Evolutionary conservation across 176 grass and related monocot genomes (phyloP).

Genomic region (Aegilops umbellulata): DNA sequence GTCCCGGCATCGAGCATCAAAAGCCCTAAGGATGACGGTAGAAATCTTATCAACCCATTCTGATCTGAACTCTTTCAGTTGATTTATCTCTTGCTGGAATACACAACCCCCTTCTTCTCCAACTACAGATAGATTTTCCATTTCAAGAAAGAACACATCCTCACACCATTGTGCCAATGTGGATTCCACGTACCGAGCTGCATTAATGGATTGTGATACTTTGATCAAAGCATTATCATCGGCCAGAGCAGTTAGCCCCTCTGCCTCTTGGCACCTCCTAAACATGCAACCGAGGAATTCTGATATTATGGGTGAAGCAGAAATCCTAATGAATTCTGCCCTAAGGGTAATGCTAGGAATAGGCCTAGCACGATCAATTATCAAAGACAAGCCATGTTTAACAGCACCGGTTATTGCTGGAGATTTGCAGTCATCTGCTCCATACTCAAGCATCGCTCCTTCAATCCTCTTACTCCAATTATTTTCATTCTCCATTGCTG

Average conservation of each 20-base stretch:
- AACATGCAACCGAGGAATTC: conserved; percentile 75
- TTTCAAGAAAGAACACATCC: conserved; percentile 90
- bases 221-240: conserved; percentile 79
- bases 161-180: conserved; percentile 82
- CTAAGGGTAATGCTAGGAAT: conserved; percentile 76
- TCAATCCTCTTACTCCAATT: conserved; percentile 59
- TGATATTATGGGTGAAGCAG: conserved; percentile 56
- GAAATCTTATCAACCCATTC: conserved; percentile 87
- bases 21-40: conserved; percentile 79
- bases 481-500: conserved; percentile 62
- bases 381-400: conserved; percentile 61
- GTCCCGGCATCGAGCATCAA: conserved; percentile 64
- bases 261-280: conserved; percentile 88
- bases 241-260: conserved; percentile 88
- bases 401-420: conserved; percentile 52
- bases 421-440: conserved; percentile 73
- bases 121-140: conserved; percentile 54
- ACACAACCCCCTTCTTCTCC: conserved; percentile 26
- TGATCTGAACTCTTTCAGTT: conserved; percentile 56
- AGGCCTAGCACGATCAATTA: conserved; percentile 65
- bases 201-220: conserved; percentile 79
- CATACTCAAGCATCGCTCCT: conserved; percentile 45
- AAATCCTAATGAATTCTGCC: conserved; percentile 66
- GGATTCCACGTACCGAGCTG: conserved; percentile 54
- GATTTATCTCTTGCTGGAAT: conserved; percentile 68